phyloP scores from a whole-genome alignment of 2,329 filamentous ascomycete species.

The Penicillium brasilianum region DNA sequence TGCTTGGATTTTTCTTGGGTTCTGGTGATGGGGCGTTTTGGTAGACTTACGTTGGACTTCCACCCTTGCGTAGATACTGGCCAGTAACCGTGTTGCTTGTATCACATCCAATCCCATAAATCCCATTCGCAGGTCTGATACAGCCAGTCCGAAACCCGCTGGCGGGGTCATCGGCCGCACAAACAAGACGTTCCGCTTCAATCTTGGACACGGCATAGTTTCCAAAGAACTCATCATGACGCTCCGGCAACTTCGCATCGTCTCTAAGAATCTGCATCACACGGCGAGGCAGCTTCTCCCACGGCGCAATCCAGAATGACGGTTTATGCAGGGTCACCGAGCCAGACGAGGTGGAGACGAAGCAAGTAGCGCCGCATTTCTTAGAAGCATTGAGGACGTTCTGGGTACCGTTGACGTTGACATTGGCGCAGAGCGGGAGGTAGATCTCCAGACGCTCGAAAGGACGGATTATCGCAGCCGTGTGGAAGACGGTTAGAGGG shows the following conservation, averaged over 20 bases:
- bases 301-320: constrained; percentile 52
- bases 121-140: constrained; percentile 59
- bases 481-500: constrained; percentile 64
- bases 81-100: constrained; percentile 44
- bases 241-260: constrained; percentile 46
- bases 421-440: constrained; percentile 53
- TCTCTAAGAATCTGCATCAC: constrained; percentile 56
- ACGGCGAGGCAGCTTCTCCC: constrained; percentile 46
- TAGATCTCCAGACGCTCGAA: constrained; percentile 54
- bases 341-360: constrained; percentile 60
- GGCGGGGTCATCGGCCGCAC: constrained; percentile 46
- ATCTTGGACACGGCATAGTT: constrained; percentile 60
- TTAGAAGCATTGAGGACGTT: constrained; percentile 57
- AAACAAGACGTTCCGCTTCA: constrained; percentile 58
- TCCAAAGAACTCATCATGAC: constrained; percentile 51
- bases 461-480: constrained; percentile 59
- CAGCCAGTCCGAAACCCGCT: constrained; percentile 57
- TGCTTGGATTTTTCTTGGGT: too few species aligned
- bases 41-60: constrained; percentile 40
- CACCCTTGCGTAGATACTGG: constrained; percentile 45
- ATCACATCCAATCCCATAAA: constrained; percentile 58
- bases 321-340: constrained; percentile 53
- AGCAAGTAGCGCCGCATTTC: constrained; percentile 54
- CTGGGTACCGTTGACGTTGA: constrained; percentile 58
- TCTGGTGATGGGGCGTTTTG: background rate